phyloP scores from a whole-genome alignment of 257 asterid species.

The Prunella vulgaris region DNA sequence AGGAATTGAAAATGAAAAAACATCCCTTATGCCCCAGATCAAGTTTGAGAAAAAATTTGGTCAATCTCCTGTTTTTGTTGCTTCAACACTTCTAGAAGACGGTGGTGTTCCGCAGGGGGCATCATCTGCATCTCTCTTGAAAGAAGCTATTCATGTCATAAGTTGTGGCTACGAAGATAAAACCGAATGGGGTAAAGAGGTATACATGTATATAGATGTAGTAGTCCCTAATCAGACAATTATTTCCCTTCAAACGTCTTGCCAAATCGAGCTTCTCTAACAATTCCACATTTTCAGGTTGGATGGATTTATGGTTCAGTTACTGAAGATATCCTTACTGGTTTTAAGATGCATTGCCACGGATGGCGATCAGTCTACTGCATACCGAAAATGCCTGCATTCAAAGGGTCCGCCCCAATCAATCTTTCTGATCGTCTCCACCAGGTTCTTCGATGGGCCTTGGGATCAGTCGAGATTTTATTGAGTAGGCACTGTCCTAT shows the following conservation, averaged over 20 bases:
- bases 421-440: conserved; percentile 43
- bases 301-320: conserved; percentile 56
- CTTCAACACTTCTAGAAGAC: conserved; percentile 54
- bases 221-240: neutral
- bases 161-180: conserved; percentile 71
- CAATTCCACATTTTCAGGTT: conserved; percentile 19
- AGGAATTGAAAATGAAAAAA: conserved; percentile 49
- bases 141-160: conserved; percentile 64
- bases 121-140: conserved; percentile 55
- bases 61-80: conserved; percentile 58
- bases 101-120: conserved; percentile 60
- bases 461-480: conserved; percentile 47
- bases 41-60: conserved; percentile 63
- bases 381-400: conserved; percentile 43
- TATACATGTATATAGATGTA: conserved; percentile 20
- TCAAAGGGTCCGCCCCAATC: conserved; percentile 49
- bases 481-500: conserved; percentile 50
- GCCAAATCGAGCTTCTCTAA: neutral
- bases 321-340: conserved; percentile 45
- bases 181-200: conserved; percentile 83
- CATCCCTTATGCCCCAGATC: conserved; percentile 52
- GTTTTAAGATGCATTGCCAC: conserved; percentile 50
- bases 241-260: neutral
- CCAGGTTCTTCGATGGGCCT: conserved; percentile 47
- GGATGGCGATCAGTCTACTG: conserved; percentile 57